These are phyloP conservation scores for Auriscalpium vulgare DNA, from an alignment of 768 basidiomycete genomes.

Conservation along the genomic window DNA sequence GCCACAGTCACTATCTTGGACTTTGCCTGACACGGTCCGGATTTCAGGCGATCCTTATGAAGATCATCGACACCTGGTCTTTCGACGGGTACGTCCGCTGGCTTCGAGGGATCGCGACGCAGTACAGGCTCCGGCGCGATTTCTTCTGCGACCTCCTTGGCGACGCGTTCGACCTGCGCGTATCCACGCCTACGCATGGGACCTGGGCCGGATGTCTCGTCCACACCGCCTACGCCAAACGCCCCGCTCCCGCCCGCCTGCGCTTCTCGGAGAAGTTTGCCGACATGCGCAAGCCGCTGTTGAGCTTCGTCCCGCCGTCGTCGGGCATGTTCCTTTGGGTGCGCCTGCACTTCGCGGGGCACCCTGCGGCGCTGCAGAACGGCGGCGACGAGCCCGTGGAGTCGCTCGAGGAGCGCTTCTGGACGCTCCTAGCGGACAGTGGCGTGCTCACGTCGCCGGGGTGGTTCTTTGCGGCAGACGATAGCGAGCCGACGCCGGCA, in stretches of 20 bases:
- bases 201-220: slow-evolving; percentile 31
- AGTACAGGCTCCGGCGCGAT: slow-evolving; percentile 57
- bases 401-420: slow-evolving; percentile 50
- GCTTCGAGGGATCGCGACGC: slow-evolving; percentile 46
- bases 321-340: slow-evolving; percentile 85
- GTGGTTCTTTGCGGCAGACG: slow-evolving; percentile 34
- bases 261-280: slow-evolving; percentile 33
- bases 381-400: slow-evolving; percentile 22
- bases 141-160: slow-evolving; percentile 55
- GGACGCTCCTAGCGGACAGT: slow-evolving; percentile 48
- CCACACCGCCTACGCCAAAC: slow-evolving; percentile 35
- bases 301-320: slow-evolving; percentile 68
- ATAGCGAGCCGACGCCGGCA: slow-evolving; percentile 11
- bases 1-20: too few relatives aligned
- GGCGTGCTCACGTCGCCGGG: slow-evolving; percentile 63
- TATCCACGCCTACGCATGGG: slow-evolving; percentile 17
- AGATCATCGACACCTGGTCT: slow-evolving; percentile 59
- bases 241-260: slow-evolving; percentile 13
- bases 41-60: slow-evolving; percentile 43
- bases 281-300: slow-evolving; percentile 26
- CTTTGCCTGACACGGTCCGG: too few relatives aligned
- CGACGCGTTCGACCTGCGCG: slow-evolving; percentile 53
- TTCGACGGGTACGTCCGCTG: slow-evolving; percentile 69
- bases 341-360: slow-evolving; percentile 51
- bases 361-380: slow-evolving; percentile 32